Evolutionary conservation across 306 rosid species (phyloP), one percentile per base, ranked within the genome.

Genomic region (Echinosophora koreensis): DNA sequence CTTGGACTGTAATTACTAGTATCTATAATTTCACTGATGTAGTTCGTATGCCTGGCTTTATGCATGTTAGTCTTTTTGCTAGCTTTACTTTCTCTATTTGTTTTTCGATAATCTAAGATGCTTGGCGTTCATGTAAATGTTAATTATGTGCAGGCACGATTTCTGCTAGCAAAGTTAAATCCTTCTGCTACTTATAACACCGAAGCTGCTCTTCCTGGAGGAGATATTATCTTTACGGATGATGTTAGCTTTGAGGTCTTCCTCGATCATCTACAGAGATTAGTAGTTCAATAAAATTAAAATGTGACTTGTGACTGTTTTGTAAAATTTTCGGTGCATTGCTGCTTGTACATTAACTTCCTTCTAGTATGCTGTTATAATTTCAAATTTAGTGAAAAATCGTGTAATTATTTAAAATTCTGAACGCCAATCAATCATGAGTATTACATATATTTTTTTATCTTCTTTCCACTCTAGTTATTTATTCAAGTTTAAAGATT

Each of bases 241-340:
- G 99, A 95, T 72, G 99, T 95, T 63, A 86, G 99, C 80, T 95
- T 95, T 77, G 97, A 95, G 82, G 97, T 95, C 66, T 95, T 95
- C 88, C 81, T 92, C 76, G 97, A 95, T 80, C 99, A 95, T 87
- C 93, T 92, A 38, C 96, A 92, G 87, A 95, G 99, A 92, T 77
- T 95, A 87, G 97, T 90, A 5, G 97, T 92, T 89, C 97, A 95
- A 81, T 95, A 74, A 77, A 76, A 69, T 42, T 51, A 49, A 61
- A 61, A 22, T 8, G 59, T 44, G 67, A 47, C 35, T 18, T 39
- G 35, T 12, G 51, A 49, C 69, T 74, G 59, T 70, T 69, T 12
- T 78, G 66, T 79, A 75, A 66, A 70, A 82, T 64, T 74, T 69
- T 44, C 39, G 11, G 64, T 57, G 22, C 9, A 57, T 64, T 63